These are phyloP conservation scores for Pyropia haitanensis DNA, from an alignment of 23 red algal genomes.

Conservation along the genomic window DNA sequence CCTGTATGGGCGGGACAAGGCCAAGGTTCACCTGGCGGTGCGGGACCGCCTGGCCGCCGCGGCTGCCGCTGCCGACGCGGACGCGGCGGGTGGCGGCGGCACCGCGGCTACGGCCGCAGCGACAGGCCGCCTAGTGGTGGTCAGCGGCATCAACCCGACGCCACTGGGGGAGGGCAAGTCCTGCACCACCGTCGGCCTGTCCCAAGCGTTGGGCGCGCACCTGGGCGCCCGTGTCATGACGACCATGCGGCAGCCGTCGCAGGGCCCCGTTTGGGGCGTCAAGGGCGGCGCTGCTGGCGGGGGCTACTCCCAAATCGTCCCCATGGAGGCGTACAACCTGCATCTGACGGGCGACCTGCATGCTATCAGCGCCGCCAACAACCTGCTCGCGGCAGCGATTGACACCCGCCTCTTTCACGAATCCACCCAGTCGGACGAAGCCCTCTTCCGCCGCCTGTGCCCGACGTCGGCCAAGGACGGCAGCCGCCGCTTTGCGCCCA, in stretches of 20 bases:
- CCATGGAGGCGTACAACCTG: constrained; percentile 99
- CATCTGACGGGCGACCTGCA: constrained; percentile 97
- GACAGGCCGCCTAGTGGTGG: constrained; percentile 75
- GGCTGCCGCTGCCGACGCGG: no score
- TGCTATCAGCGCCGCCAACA: constrained; percentile 89
- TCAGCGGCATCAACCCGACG: constrained; percentile 92
- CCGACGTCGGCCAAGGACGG: constrained; percentile 53
- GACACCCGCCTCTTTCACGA: constrained; percentile 97
- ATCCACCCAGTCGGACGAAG: constrained; percentile 78
- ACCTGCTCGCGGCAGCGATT: constrained; percentile 87
- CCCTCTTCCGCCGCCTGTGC: constrained; percentile 81
- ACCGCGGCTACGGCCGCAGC: not conserved
- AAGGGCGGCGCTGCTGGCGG: constrained; percentile 98
- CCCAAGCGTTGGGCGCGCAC: constrained; percentile 95
- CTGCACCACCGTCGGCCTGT: constrained; percentile 87
- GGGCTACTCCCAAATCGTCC: constrained; percentile 93
- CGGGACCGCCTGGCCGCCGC: constrained; percentile 36
- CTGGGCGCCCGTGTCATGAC: constrained; percentile 77
- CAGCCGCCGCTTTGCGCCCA: constrained; percentile 44
- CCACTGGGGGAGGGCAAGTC: constrained; percentile 93
- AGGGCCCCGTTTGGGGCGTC: constrained; percentile 93
- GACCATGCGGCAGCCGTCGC: constrained; percentile 89
- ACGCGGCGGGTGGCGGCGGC: no score
- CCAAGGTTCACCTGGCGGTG: constrained; percentile 79
- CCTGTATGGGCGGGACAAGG: constrained; percentile 74